Base-by-base conservation (phyloP, 305 asterid genomes). In the Solanum hybrid region DNA sequence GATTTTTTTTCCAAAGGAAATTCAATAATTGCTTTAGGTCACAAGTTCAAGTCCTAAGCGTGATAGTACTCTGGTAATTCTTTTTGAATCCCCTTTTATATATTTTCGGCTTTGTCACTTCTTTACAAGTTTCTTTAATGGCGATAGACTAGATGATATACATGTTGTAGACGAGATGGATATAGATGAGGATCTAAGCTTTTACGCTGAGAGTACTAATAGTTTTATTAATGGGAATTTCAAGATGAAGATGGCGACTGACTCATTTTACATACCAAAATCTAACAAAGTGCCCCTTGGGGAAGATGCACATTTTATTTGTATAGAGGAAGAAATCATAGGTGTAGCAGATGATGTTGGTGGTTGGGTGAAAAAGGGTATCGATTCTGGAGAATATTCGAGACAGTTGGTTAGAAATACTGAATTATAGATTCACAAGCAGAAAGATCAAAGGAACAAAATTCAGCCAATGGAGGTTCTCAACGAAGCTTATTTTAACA, bases 251-350 rank as follows among this genome's bases (percentile, higher is more conserved):
- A 91, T 92, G 93, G 2, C 15, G 6, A 89, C 78, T 4, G 94
- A 68, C 14, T 72, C 93, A 0, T 89, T 5, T 73, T 93, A 93
- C 91, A 36, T 92, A 17, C 95, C 94, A 10, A 94, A 93, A 84
- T 20, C 45, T 0, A 86, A 89, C 33, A 88, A 89, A 3, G 65
- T 68, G 31, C 94, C 95, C 24, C 77, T 26, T 4, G 32, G 32
- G 32, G 32, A 70, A 70, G 17, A 93, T 90, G 91, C 94, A 3
- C 84, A 92, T 88, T 94, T 94, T 24, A 20, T 92, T 79, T 41
- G 45, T 13, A 70, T 24, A 24, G 77, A 10, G 77, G 77, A 26
- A 10, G 32, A 70, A 70, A 70, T 27, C 29, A 70, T 10, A 24
- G 77, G 32, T 10, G 32, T 24, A 68, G 68, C 7, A 11, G 31